Evolutionary conservation across 352 stramenopile genomes (phyloP).

Genomic region (Globisporangium megalacanthum): DNA sequence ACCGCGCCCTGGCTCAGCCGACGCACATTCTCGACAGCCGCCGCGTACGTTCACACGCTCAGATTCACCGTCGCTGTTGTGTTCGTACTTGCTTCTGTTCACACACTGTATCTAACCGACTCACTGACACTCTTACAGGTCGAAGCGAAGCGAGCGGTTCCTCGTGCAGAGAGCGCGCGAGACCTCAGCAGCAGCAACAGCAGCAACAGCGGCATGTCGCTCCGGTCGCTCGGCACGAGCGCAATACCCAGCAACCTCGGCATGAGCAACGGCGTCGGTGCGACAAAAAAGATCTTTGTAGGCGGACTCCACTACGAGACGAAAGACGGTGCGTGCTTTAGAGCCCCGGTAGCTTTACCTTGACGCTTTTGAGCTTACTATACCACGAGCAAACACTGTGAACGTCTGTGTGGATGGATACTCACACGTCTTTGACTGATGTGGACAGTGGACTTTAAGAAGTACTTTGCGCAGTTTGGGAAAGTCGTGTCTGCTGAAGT

Average conservation of each 20-base stretch:
- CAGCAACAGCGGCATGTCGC: conserved; percentile 27
- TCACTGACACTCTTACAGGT: conserved; percentile 34
- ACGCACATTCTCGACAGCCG: conserved; percentile 90
- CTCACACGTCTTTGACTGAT: too few relatives aligned
- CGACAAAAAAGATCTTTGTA: conserved; percentile 92
- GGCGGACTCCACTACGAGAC: conserved; percentile 92
- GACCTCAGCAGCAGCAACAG: conserved; percentile 40
- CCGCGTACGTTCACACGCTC: conserved; percentile 41
- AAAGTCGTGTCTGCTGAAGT: conserved; percentile 92
- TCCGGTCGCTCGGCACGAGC: conserved; percentile 42
- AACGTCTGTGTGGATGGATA: too few relatives aligned
- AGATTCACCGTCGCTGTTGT: too few relatives aligned
- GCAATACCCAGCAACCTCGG: conserved; percentile 44
- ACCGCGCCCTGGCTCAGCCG: conserved; percentile 83
- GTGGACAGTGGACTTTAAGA: conserved; percentile 77
- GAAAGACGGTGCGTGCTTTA: conserved; percentile 75
- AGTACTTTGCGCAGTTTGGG: conserved; percentile 91
- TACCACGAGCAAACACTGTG: too few relatives aligned
- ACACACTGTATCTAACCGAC: neutral
- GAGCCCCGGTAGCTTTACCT: neutral
- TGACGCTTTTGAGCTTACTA: neutral
- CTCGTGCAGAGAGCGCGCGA: conserved; percentile 79
- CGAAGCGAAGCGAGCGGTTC: conserved; percentile 90
- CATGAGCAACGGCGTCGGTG: conserved; percentile 51
- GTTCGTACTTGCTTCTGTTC: conserved; percentile 10